Evolutionary conservation across 1,284 basidiomycete genomes (phyloP), one percentile per base, ranked within the genome.

Genomic region (Anthracocystis walkeri): DNA sequence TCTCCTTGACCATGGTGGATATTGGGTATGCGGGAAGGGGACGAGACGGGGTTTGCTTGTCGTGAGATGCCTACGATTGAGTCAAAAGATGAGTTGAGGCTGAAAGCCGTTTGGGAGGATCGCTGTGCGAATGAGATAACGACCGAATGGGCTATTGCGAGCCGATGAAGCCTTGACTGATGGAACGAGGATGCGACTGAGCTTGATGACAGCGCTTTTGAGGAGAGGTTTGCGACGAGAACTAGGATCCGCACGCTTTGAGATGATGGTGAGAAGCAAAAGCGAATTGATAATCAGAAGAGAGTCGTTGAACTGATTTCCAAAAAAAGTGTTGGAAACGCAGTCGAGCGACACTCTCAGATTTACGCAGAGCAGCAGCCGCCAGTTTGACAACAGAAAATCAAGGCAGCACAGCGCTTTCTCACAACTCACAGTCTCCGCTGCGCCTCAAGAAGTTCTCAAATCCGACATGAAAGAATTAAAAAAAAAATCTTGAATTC

Each of bases 1-100:
- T 71, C 58, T 75, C 73, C 61, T 75, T 75, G 50, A 75, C 73
- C 73, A 75, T 75, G 54, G 42, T 70, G 55, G 46, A 35, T 52
- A 20, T 49, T 14, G 27, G 35, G 23, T 58, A 50, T 63, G 56
- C 14, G 48, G 11, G 29, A 20, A 25, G 31, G 31, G 45, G 33
- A 8, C 12, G 14, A 38, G 29, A 27, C 7, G 11, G 23, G 18
- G 6, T 21, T 23, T 27, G 23, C 4, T 40, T 35, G 14, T 18
- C 18, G 46, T n/a, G 7, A n/a, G 10, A 12, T 48, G 16, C 8
- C 46, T 18, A 29, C 25, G 21, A 11, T 48, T 18, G 14, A 18
- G 27, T n/a, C 35, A 6, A 52, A 23, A 38, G 27, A 18, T 25
- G 33, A 18, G 44, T 35, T 16, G 49, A 21, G 14, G 51, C 20